A percentile compares a stretch with the other conserved stretches of the same genome.
Conservation (phyloP, 257 asterid genomes). For the Nyctanthes arbortristis region DNA sequence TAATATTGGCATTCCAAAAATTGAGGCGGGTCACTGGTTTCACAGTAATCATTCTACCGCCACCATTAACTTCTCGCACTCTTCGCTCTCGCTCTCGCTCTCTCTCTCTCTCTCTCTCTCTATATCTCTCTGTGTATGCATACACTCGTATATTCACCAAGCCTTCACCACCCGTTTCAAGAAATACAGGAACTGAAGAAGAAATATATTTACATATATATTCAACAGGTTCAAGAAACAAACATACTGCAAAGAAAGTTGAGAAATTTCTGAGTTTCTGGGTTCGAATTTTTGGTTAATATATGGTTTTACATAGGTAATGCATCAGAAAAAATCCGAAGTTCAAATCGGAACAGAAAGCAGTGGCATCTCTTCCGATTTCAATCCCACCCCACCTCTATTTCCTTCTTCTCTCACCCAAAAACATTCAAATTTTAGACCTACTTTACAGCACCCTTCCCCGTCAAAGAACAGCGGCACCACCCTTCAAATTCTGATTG, state of each 20-base stretch:
- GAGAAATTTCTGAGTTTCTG: not conserved
- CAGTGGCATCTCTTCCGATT: slow-evolving; percentile 56
- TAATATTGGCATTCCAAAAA: no score
- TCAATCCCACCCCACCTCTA: slow-evolving; percentile 36
- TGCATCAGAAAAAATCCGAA: slow-evolving; percentile 57
- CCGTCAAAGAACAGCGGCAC: not conserved
- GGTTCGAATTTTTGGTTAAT: not conserved
- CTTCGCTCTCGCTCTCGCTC: slow-evolving; percentile 1
- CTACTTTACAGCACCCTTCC: slow-evolving; percentile 19
- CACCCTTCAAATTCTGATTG: not conserved
- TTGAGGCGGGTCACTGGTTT: not conserved
- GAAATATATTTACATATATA: no score
- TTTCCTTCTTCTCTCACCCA: slow-evolving; percentile 28
- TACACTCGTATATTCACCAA: not conserved
- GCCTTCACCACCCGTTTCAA: not conserved
- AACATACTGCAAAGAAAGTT: not conserved
- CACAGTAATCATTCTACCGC: not conserved
- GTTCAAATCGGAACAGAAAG: slow-evolving; percentile 56
- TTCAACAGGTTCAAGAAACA: no score
- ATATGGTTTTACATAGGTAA: slow-evolving; percentile 23
- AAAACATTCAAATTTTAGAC: slow-evolving; percentile 21
- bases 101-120: no score
- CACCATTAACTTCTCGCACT: not conserved
- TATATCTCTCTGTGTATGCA: not conserved
- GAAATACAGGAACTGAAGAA: no score